Conservation (phyloP, 257 asterid species). For the Nicotiana otophora region DNA sequence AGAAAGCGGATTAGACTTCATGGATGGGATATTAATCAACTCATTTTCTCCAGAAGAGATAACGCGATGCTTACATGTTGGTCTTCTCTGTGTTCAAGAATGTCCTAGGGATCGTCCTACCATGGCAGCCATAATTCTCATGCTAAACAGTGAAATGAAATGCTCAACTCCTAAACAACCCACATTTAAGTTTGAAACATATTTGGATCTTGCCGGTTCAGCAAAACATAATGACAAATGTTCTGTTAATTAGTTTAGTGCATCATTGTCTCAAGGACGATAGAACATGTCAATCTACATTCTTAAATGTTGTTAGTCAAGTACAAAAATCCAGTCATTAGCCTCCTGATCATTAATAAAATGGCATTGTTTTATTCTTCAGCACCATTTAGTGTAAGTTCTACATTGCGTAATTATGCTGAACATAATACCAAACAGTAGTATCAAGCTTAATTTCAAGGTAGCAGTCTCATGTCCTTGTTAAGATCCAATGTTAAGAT, state of each 20-base stretch:
- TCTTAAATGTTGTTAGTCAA: background rate
- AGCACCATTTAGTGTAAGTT: background rate
- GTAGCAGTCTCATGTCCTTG: background rate
- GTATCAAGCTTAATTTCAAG: background rate
- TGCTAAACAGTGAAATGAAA: slow-evolving; percentile 20
- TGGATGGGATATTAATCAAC: background rate
- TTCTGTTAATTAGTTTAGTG: background rate
- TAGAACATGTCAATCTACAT: background rate
- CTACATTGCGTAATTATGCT: background rate
- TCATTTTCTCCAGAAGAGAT: background rate
- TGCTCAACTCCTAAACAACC: slow-evolving; percentile 20
- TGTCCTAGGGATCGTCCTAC: slow-evolving; percentile 9
- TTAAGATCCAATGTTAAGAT: background rate
- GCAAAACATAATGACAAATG: background rate
- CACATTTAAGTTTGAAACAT: slow-evolving; percentile 10
- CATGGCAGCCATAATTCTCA: slow-evolving; percentile 7
- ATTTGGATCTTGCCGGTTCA: background rate
- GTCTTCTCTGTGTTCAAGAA: slow-evolving; percentile 16
- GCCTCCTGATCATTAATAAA: background rate
- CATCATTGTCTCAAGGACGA: slow-evolving; percentile 11
- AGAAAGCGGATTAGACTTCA: too few relatives aligned
- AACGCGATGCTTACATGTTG: slow-evolving; percentile 9
- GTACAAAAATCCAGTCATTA: background rate
- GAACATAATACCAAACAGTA: background rate
- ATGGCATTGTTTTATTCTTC: background rate